Percentiles rank a stretch among this genome's conserved stretches.
phyloP scores from a whole-genome alignment of 2,329 filamentous ascomycete species.

The Xylariomycetidae sp. region DNA sequence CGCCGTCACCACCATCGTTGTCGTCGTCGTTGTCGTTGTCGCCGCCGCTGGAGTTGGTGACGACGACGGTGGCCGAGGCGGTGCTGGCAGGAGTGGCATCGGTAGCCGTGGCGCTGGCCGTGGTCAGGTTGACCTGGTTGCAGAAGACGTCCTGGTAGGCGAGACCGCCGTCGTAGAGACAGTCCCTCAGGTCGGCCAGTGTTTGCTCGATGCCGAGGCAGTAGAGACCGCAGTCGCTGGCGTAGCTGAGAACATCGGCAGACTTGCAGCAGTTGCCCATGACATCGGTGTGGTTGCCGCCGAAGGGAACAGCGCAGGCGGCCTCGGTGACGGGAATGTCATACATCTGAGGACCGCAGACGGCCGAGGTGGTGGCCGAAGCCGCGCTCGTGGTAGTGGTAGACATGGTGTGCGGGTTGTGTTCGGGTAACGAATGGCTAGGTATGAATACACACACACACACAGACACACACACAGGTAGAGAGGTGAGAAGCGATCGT shows the following conservation, averaged over 20 bases:
- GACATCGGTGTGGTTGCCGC: slow-evolving; percentile 34
- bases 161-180: slow-evolving; percentile 34
- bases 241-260: slow-evolving; percentile 38
- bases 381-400: background rate
- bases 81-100: slow-evolving; percentile 20
- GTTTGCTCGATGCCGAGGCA: slow-evolving; percentile 37
- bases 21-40: slow-evolving; percentile 5
- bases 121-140: slow-evolving; percentile 31
- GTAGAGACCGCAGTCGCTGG: slow-evolving; percentile 43
- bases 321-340: slow-evolving; percentile 37
- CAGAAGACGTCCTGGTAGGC: slow-evolving; percentile 37
- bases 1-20: slow-evolving; percentile 7
- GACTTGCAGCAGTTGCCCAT: slow-evolving; percentile 39
- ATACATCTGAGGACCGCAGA: slow-evolving; percentile 23
- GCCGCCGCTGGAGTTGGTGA: slow-evolving; percentile 12
- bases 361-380: background rate
- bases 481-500: too few relatives aligned
- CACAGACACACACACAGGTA: too few relatives aligned
- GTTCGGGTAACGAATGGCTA: too few relatives aligned
- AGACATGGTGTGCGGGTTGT: slow-evolving; percentile 1
- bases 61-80: slow-evolving; percentile 27
- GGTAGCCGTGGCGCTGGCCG: slow-evolving; percentile 30
- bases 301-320: slow-evolving; percentile 36
- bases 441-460: too few relatives aligned
- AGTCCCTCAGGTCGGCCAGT: slow-evolving; percentile 29